Evolutionary conservation across 1,284 basidiomycete species (phyloP).

Genomic region (Trichosporon sp.): DNA sequence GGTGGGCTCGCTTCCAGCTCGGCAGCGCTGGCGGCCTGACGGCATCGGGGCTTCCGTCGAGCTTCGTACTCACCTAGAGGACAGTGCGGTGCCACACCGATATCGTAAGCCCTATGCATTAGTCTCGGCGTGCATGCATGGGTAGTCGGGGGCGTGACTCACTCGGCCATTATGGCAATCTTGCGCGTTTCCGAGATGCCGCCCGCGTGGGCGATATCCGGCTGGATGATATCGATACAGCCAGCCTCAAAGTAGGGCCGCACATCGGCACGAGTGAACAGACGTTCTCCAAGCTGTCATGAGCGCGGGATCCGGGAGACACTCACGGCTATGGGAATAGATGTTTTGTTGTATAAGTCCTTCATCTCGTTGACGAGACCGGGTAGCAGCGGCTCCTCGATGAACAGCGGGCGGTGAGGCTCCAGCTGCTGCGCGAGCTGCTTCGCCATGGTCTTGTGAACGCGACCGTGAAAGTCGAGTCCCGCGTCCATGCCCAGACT

Average conservation of each 20-base stretch:
- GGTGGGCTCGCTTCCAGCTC: conserved; percentile 7
- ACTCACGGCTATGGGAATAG: conserved; percentile 58
- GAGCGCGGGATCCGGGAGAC: not conserved
- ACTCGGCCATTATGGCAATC: conserved; percentile 70
- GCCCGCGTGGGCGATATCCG: conserved; percentile 64
- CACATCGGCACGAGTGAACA: conserved; percentile 70
- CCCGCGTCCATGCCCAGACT: conserved; percentile 68
- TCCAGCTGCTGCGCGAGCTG: conserved; percentile 71
- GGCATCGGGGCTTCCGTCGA: not conserved
- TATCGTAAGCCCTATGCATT: conserved; percentile 51
- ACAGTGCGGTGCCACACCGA: conserved; percentile 59
- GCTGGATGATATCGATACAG: conserved; percentile 71
- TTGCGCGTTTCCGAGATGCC: conserved; percentile 74
- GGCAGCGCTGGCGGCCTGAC: not conserved
- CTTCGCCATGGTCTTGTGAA: conserved; percentile 76
- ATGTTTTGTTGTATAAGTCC: conserved; percentile 58
- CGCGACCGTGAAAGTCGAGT: conserved; percentile 60
- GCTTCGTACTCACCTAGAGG: conserved; percentile 42
- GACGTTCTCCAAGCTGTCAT: conserved; percentile 65
- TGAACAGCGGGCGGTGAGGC: conserved; percentile 69
- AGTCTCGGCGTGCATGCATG: not conserved
- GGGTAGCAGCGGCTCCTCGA: conserved; percentile 72
- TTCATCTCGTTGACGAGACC: conserved; percentile 58
- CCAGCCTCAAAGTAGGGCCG: conserved; percentile 67
- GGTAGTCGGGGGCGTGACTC: conserved; percentile 18